A percentile compares a stretch with the other conserved stretches of the same genome.
These are phyloP conservation scores for Podila epigama DNA, from an alignment of 192 early-diverging fungal species.

Conservation along the genomic window DNA sequence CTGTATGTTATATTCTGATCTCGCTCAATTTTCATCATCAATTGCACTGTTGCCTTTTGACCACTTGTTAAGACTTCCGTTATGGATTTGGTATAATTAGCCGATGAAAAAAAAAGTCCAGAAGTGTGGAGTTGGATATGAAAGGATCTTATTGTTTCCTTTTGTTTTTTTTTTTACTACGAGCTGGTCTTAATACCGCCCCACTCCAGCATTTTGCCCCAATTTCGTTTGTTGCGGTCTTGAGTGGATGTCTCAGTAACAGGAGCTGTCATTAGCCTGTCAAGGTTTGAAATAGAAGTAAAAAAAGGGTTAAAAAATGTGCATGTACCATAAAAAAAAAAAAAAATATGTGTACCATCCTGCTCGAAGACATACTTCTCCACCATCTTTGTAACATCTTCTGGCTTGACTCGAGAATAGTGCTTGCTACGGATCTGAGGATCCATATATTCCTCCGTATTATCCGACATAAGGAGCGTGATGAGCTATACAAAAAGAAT, in stretches of 20 bases:
- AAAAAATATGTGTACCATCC: too few relatives aligned
- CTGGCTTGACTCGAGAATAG: slow-evolving; percentile 70
- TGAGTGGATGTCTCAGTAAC: slow-evolving; percentile 27
- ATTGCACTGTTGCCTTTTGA: too few relatives aligned
- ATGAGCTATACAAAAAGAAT: slow-evolving; percentile 59
- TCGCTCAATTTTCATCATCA: too few relatives aligned
- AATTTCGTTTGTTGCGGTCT: slow-evolving; percentile 40
- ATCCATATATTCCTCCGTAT: slow-evolving; percentile 78
- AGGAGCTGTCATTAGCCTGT: slow-evolving; percentile 44
- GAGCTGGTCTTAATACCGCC: slow-evolving; percentile 44
- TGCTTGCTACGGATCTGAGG: slow-evolving; percentile 66
- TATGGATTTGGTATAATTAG: too few relatives aligned
- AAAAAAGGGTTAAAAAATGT: not conserved
- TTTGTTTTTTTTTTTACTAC: not conserved
- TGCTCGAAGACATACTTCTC: slow-evolving; percentile 92
- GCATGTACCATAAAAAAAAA: not conserved
- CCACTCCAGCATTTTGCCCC: slow-evolving; percentile 49
- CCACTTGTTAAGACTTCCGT: too few relatives aligned
- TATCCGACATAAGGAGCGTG: slow-evolving; percentile 69
- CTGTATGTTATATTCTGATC: too few relatives aligned
- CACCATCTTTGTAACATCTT: slow-evolving; percentile 70
- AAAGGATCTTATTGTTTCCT: not conserved
- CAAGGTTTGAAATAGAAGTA: not conserved
- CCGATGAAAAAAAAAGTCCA: too few relatives aligned
- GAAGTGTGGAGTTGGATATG: too few relatives aligned